Conservation (phyloP, 192 early-diverging fungal species). For the Obelidium mucronatum region DNA sequence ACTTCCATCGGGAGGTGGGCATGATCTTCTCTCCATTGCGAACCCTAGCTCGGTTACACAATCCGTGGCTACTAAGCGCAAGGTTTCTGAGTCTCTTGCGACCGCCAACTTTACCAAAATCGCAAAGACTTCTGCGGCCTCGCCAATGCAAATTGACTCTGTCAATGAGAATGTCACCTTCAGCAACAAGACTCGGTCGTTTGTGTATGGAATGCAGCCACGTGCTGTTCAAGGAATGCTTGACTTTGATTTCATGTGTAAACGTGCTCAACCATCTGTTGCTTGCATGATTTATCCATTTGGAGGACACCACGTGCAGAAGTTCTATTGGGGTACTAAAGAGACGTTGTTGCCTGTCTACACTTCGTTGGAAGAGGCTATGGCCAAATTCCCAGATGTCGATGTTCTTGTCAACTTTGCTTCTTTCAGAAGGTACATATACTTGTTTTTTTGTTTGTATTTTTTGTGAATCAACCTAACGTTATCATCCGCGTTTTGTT, state of each 20-base stretch:
- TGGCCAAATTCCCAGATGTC: slow-evolving; percentile 86
- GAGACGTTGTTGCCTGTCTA: slow-evolving; percentile 96
- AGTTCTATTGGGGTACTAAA: slow-evolving; percentile 99
- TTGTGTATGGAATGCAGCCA: slow-evolving; percentile 99
- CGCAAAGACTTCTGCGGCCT: slow-evolving; percentile 22
- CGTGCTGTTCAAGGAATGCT: slow-evolving; percentile 99
- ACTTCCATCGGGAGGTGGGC: background rate
- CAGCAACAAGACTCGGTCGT: slow-evolving; percentile 81
- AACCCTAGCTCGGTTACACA: slow-evolving; percentile 9
- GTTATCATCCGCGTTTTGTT: slow-evolving; percentile 1
- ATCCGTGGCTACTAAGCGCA: slow-evolving; percentile 12
- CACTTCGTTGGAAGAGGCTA: slow-evolving; percentile 85
- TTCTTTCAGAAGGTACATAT: slow-evolving; percentile 79
- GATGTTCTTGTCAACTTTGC: slow-evolving; percentile 98
- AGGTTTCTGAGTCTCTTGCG: background rate
- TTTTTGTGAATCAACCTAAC: background rate
- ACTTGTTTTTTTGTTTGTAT: background rate
- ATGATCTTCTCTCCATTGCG: slow-evolving; percentile 37
- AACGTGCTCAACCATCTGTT: slow-evolving; percentile 88
- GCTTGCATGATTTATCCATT: slow-evolving; percentile 99
- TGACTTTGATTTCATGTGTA: slow-evolving; percentile 99
- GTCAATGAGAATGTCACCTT: slow-evolving; percentile 52
- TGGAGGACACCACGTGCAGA: slow-evolving; percentile 98
- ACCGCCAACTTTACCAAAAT: slow-evolving; percentile 4
- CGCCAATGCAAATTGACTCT: slow-evolving; percentile 40